Evolutionary conservation across 2,329 filamentous ascomycete species (phyloP), one percentile per base, ranked within the genome.

Genomic region (Aspergillus sp.): DNA sequence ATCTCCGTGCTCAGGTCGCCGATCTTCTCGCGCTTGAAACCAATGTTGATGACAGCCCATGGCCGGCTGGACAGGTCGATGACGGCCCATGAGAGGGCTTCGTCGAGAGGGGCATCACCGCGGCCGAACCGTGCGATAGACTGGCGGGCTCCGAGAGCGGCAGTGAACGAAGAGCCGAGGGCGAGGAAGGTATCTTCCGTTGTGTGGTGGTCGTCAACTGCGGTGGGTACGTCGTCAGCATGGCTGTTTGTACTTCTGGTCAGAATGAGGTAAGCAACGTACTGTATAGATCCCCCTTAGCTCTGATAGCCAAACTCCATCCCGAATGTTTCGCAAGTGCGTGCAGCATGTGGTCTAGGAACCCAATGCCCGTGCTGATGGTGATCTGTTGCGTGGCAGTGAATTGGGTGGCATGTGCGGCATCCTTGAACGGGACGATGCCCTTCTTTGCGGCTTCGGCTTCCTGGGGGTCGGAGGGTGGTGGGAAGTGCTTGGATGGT

Each of bases 291-390:
- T 99, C 95, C 55, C 95, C 95, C 74, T 89, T 85, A 76, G 91
- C 96, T 63, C 86, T 82, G 57, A 99, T 81, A 33, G 87, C 87
- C 67, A 99, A 78, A 79, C 90, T 95, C 95, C 93, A 98, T 62
- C 95, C 93, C 6, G 90, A 87, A 78, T 99, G 95, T 79, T 99
- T 98, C 51, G 95, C 90, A 55, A 98, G 84, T 6, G 95, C 95
- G 77, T 99, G 95, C 51, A 98, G 84, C 93, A 99, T 98, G 81
- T 99, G 95, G 79, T 99, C 95, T 56, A 99, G 83, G 78, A 99
- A 99, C 59, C 95, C 95, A 75, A 99, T 96, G 64, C 95, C 95
- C 0, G 93, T 96, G 82, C 91, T 88, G 65, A 98, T 83, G 71
- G 86, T 86, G 73, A 98, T 97, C 60, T 86, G 87, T 77, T 98